Conservation (phyloP, 2,329 filamentous ascomycete genomes). For the Fusarium chuoi region DNA sequence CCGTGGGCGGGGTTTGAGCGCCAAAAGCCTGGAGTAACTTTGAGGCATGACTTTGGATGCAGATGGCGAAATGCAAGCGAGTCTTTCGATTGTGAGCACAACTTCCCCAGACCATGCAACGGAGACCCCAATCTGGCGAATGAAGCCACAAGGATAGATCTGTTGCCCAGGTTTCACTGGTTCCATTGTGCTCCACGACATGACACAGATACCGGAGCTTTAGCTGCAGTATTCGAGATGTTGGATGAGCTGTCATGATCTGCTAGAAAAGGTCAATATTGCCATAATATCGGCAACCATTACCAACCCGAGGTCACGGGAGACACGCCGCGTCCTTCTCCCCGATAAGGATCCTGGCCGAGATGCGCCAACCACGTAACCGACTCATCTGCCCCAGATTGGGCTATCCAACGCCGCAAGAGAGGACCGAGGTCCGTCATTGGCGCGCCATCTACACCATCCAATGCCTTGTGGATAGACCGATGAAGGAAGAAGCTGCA, state of each 20-base stretch:
- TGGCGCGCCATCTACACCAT: constrained; percentile 31
- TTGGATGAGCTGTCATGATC: constrained; percentile 41
- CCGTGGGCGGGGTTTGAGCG: constrained; percentile 38
- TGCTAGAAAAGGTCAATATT: constrained; percentile 20
- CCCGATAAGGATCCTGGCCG: constrained; percentile 24
- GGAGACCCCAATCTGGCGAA: constrained; percentile 19
- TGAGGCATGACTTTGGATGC: constrained; percentile 37
- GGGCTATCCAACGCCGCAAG: constrained; percentile 16
- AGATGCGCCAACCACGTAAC: constrained; percentile 21
- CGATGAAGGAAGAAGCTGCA: constrained; percentile 18
- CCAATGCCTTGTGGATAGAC: constrained; percentile 10
- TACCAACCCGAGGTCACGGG: constrained; percentile 29
- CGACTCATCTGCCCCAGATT: constrained; percentile 38
- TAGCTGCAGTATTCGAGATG: constrained; percentile 36
- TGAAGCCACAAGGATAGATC: constrained; percentile 9
- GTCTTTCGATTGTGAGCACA: constrained; percentile 4
- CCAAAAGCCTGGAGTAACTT: constrained; percentile 18
- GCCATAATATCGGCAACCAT: constrained; percentile 14
- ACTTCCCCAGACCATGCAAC: constrained; percentile 17
- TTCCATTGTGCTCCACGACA: constrained; percentile 18
- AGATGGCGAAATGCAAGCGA: constrained; percentile 31
- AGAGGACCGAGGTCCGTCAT: constrained; percentile 30
- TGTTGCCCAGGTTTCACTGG: constrained; percentile 15
- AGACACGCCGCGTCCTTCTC: constrained; percentile 18
- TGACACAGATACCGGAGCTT: constrained; percentile 26